Evolutionary conservation across 2,329 filamentous ascomycete genomes (phyloP).

Genomic region (Ascochyta rabiei): DNA sequence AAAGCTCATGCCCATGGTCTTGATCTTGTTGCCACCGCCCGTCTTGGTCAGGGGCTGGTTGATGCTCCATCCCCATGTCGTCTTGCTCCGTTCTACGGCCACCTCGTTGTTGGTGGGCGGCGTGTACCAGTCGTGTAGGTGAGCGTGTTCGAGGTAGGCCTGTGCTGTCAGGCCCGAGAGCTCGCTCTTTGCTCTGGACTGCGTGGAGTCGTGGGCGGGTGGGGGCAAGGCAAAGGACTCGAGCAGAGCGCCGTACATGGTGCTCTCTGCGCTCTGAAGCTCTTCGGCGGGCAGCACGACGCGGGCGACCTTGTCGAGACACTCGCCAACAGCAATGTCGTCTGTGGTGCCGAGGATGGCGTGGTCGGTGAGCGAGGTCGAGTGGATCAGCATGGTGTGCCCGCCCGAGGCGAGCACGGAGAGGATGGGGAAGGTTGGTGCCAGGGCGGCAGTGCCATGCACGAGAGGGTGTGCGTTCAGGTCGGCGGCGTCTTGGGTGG

Average conservation of each 20-base stretch:
- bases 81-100: slow-evolving; percentile 54
- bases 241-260: slow-evolving; percentile 81
- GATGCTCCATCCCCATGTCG: slow-evolving; percentile 69
- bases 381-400: slow-evolving; percentile 85
- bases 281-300: slow-evolving; percentile 69
- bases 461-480: slow-evolving; percentile 5
- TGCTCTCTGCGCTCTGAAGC: slow-evolving; percentile 61
- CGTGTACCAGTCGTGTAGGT: slow-evolving; percentile 57
- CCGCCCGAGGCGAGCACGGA: slow-evolving; percentile 90
- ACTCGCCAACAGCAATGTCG: slow-evolving; percentile 90
- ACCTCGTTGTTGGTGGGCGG: slow-evolving; percentile 67
- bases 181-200: not conserved
- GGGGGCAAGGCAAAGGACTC: slow-evolving; percentile 75
- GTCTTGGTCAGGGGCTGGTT: slow-evolving; percentile 68
- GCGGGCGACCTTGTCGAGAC: slow-evolving; percentile 85
- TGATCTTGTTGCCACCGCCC: slow-evolving; percentile 40
- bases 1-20: slow-evolving; percentile 59
- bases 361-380: slow-evolving; percentile 71
- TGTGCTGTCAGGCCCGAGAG: slow-evolving; percentile 22
- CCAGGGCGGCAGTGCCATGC: slow-evolving; percentile 3
- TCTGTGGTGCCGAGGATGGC: slow-evolving; percentile 71
- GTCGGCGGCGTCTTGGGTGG: not conserved
- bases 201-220: not conserved
- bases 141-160: slow-evolving; percentile 24
- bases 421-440: slow-evolving; percentile 79